Evolutionary conservation across 148 eudicot species (phyloP).

Genomic region (Rhododendron vialii): DNA sequence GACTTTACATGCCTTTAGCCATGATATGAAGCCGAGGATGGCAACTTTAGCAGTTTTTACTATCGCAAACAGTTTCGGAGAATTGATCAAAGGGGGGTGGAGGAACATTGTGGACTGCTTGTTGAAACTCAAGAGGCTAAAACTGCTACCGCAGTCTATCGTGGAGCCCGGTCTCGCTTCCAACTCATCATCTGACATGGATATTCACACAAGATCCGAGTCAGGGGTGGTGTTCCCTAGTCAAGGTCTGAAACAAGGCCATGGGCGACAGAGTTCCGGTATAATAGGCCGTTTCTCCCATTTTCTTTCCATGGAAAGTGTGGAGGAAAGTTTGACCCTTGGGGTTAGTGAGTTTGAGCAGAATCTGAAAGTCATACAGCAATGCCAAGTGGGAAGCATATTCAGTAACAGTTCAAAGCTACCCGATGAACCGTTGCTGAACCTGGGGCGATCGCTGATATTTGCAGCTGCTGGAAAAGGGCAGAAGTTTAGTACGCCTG

Average conservation of each 20-base stretch:
- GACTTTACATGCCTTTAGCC: slow-evolving; percentile 74
- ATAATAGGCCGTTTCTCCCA: slow-evolving; percentile 49
- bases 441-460: slow-evolving; percentile 79
- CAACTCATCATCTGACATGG: slow-evolving; percentile 17
- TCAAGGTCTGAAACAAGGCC: slow-evolving; percentile 24
- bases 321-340: slow-evolving; percentile 69
- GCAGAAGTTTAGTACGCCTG: slow-evolving; percentile 80
- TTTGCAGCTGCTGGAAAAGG: slow-evolving; percentile 94
- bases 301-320: slow-evolving; percentile 61
- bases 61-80: slow-evolving; percentile 69
- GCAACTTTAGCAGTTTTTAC: slow-evolving; percentile 88
- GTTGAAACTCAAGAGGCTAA: slow-evolving; percentile 78
- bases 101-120: slow-evolving; percentile 84
- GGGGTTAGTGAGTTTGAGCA: slow-evolving; percentile 91
- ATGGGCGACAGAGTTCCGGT: slow-evolving; percentile 28
- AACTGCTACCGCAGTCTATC: slow-evolving; percentile 69
- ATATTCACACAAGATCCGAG: slow-evolving; percentile 27
- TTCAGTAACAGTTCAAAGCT: slow-evolving; percentile 63
- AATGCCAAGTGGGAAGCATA: slow-evolving; percentile 67
- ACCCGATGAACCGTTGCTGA: slow-evolving; percentile 56
- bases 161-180: slow-evolving; percentile 37
- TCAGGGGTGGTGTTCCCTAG: slow-evolving; percentile 22
- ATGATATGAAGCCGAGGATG: slow-evolving; percentile 89
- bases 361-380: slow-evolving; percentile 72
- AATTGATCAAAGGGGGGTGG: slow-evolving; percentile 82